These are phyloP conservation scores for Musa acuminata DNA, from an alignment of 176 grass and related monocot species.

Conservation along the genomic window DNA sequence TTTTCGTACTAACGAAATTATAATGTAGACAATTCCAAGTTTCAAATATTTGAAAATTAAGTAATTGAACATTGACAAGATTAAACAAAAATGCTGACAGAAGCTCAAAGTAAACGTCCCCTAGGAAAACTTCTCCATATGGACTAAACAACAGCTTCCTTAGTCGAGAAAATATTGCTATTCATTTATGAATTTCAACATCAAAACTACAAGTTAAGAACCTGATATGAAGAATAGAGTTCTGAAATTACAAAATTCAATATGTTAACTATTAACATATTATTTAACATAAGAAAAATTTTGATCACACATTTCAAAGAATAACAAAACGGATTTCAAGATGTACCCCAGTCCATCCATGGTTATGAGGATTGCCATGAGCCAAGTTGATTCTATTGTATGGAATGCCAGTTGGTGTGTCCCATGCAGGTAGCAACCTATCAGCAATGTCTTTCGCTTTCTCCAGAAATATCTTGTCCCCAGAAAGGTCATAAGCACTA, in stretches of 20 bases:
- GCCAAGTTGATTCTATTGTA: slow-evolving; percentile 92
- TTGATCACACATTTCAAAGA: not conserved
- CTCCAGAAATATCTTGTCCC: slow-evolving; percentile 82
- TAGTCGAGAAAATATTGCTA: not conserved
- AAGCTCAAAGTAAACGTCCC: too few species aligned
- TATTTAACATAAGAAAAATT: not conserved
- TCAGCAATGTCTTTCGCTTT: slow-evolving; percentile 96
- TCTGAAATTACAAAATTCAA: not conserved
- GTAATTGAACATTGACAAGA: not conserved
- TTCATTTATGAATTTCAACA: not conserved
- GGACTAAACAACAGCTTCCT: not conserved
- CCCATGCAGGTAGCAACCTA: slow-evolving; percentile 94
- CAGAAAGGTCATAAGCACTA: slow-evolving; percentile 88
- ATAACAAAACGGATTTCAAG: slow-evolving; percentile 18
- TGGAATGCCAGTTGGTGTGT: slow-evolving; percentile 89
- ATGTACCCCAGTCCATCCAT: slow-evolving; percentile 90
- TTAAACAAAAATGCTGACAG: not conserved
- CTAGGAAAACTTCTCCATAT: too few species aligned
- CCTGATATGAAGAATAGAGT: not conserved
- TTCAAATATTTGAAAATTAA: not conserved
- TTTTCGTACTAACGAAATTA: not conserved
- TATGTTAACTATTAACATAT: not conserved
- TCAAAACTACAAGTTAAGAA: not conserved
- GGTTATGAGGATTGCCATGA: slow-evolving; percentile 88
- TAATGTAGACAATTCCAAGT: not conserved